These are phyloP conservation scores for Panaeolus cyanescens DNA, from an alignment of 768 basidiomycete species.

Conservation along the genomic window DNA sequence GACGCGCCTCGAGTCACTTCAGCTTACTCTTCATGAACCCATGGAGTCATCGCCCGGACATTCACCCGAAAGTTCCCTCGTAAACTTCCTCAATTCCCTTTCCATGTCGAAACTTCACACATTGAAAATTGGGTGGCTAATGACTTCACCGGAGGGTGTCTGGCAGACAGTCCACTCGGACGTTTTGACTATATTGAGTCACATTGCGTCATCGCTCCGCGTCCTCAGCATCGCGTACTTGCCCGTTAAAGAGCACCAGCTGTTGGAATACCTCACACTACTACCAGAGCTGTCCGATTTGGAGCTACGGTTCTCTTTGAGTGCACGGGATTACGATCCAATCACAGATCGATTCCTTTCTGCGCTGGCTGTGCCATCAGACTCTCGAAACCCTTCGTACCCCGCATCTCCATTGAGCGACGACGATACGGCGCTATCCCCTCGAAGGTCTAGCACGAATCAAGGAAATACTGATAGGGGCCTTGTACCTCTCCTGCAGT, in stretches of 20 bases:
- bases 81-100: constrained; percentile 33
- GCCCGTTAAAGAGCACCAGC: constrained; percentile 34
- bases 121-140: constrained; percentile 37
- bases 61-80: constrained; percentile 23
- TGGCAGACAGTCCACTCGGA: constrained; percentile 24
- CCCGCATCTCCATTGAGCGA: neutral
- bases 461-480: neutral
- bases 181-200: constrained; percentile 31
- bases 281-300: constrained; percentile 31
- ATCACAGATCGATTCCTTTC: constrained; percentile 36
- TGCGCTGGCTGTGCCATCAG: constrained; percentile 4
- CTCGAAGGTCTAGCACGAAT: neutral
- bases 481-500: constrained; percentile 26
- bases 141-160: constrained; percentile 11
- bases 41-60: neutral
- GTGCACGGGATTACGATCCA: constrained; percentile 32
- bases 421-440: neutral
- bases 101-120: constrained; percentile 29
- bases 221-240: constrained; percentile 38
- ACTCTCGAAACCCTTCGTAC: neutral
- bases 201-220: constrained; percentile 26
- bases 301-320: constrained; percentile 35
- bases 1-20: constrained; percentile 32
- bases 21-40: constrained; percentile 33
- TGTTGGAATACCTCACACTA: constrained; percentile 31